A percentile compares a stretch with the other conserved stretches of the same genome.
Conservation (phyloP, 345 rosid species). For the Pseudoturritis turrita region DNA sequence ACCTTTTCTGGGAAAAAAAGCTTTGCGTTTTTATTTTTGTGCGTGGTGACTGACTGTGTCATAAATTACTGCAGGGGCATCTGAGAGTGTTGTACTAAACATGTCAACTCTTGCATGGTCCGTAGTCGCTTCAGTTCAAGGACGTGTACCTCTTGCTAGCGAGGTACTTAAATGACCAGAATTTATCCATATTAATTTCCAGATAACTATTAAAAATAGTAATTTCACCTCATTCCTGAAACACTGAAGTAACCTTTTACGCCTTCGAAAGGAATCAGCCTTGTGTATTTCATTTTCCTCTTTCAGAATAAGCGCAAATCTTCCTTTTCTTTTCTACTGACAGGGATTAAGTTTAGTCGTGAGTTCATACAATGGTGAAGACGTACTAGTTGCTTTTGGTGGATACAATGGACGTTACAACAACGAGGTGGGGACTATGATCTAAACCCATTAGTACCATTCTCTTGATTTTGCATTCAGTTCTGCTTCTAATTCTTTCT, state of each 20-base stretch:
- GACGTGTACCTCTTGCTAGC: conserved; percentile 93
- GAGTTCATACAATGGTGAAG: conserved; percentile 75
- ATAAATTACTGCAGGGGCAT: conserved; percentile 61
- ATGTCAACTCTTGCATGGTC: conserved; percentile 98
- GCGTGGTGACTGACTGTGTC: neutral
- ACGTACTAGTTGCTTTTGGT: conserved; percentile 87
- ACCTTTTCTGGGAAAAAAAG: neutral
- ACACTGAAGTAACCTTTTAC: neutral
- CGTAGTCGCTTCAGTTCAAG: conserved; percentile 75
- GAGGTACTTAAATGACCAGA: conserved; percentile 54
- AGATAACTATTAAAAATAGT: neutral
- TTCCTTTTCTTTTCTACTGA: conserved; percentile 14
- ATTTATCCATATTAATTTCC: neutral
- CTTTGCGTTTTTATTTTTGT: neutral
- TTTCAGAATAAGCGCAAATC: neutral
- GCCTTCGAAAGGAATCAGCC: neutral
- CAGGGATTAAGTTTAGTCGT: conserved; percentile 94
- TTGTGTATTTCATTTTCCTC: conserved; percentile 1
- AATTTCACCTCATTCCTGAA: conserved; percentile 1
- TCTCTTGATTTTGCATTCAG: neutral
- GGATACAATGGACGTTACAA: conserved; percentile 96
- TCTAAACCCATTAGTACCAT: neutral
- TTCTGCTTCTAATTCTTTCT: conserved; percentile 18
- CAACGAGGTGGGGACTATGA: conserved; percentile 58
- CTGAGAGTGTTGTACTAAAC: conserved; percentile 89